Conservation (phyloP, 768 basidiomycete genomes). For the Boletus rubescentipes region DNA sequence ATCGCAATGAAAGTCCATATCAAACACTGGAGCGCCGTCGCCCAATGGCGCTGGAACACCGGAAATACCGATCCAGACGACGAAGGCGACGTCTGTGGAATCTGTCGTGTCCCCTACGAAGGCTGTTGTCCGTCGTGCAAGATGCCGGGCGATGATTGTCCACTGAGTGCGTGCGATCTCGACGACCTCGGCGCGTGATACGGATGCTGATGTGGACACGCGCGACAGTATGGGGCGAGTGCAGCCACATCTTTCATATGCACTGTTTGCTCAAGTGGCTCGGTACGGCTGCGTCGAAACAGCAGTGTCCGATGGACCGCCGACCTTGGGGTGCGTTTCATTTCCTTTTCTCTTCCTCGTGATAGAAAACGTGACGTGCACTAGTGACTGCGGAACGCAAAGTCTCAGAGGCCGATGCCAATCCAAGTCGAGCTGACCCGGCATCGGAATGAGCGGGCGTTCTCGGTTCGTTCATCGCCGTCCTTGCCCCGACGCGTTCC, state of each 20-base stretch:
- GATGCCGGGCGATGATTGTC: conserved; percentile 95
- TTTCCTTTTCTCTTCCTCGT: neutral
- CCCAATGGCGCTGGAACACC: conserved; percentile 85
- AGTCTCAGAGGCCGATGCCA: conserved; percentile 23
- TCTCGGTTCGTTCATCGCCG: neutral
- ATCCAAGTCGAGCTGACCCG: neutral
- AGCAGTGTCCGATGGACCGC: conserved; percentile 98
- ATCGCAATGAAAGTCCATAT: conserved; percentile 69
- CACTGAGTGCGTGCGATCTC: conserved; percentile 66
- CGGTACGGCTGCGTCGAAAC: conserved; percentile 82
- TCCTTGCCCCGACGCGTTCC: neutral
- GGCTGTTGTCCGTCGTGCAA: conserved; percentile 96
- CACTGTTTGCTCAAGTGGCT: conserved; percentile 98
- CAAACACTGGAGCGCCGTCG: conserved; percentile 86
- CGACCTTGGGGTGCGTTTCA: conserved; percentile 78
- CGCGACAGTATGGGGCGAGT: conserved; percentile 94
- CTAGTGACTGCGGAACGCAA: conserved; percentile 57
- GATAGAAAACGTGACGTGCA: neutral
- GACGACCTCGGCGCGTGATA: no score
- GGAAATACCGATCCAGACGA: conserved; percentile 38
- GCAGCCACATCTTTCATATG: conserved; percentile 97
- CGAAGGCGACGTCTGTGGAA: conserved; percentile 75
- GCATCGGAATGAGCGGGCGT: neutral
- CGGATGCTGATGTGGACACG: neutral
- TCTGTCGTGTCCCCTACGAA: conserved; percentile 90